phyloP scores from a whole-genome alignment of 371 early-diverging fungal species.

The Mucor velutinosus region DNA sequence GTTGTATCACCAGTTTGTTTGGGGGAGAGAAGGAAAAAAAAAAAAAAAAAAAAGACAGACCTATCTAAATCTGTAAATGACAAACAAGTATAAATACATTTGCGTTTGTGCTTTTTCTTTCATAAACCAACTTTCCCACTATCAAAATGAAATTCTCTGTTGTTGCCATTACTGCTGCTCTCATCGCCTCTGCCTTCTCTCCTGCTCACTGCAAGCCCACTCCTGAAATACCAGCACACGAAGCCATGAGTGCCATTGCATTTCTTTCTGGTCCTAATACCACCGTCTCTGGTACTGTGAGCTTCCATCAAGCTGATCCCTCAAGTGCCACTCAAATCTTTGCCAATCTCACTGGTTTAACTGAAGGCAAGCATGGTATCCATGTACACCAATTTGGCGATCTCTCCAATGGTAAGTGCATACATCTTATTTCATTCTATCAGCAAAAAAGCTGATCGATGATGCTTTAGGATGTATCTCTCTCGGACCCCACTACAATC shows the following conservation, averaged over 20 bases:
- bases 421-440: background rate
- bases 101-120: background rate
- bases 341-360: conserved; percentile 64
- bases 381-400: conserved; percentile 84
- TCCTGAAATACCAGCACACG: background rate
- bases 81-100: background rate
- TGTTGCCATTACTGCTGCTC: conserved; percentile 4
- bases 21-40: background rate
- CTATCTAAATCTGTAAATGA: background rate
- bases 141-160: conserved; percentile 12
- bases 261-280: conserved; percentile 49
- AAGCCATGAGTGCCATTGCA: conserved; percentile 65
- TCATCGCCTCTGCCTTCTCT: conserved; percentile 1
- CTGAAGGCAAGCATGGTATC: conserved; percentile 85
- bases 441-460: background rate
- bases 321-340: conserved; percentile 56
- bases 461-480: conserved; percentile 62
- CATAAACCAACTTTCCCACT: background rate
- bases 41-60: too few species aligned
- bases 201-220: background rate
- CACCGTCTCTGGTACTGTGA: conserved; percentile 68
- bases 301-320: conserved; percentile 66
- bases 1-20: background rate
- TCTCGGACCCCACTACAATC: conserved; percentile 84
- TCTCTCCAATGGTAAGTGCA: conserved; percentile 63